Evolutionary conservation across 164 flowering plant species (phyloP).

Genomic region (Amborella trichopoda): DNA sequence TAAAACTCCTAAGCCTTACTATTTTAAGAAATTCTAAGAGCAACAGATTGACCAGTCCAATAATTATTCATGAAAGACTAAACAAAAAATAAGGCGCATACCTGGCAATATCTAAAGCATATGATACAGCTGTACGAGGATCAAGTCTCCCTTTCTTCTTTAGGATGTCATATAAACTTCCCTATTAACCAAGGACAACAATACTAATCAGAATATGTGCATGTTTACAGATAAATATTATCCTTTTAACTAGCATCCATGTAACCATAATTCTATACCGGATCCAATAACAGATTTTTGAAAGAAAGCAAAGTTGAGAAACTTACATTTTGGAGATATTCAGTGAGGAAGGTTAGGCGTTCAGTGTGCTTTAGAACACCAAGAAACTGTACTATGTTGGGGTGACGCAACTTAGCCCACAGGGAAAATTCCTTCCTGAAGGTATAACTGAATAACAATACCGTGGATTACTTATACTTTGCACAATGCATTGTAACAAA

Average conservation of each 20-base stretch:
- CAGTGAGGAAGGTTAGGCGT: slow-evolving; percentile 46
- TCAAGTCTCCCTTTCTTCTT: slow-evolving; percentile 43
- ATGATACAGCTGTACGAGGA: slow-evolving; percentile 33
- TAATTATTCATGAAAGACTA: background rate
- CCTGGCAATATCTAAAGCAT: slow-evolving; percentile 62
- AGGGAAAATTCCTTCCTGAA: slow-evolving; percentile 42
- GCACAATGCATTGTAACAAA: no score
- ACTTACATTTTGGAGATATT: slow-evolving; percentile 47
- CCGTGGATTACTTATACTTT: no score
- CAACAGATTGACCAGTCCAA: background rate
- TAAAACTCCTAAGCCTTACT: background rate
- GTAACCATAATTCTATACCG: no score
- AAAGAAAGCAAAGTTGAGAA: no score
- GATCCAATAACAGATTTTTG: no score
- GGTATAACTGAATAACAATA: slow-evolving; percentile 21
- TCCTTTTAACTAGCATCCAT: no score
- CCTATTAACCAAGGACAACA: slow-evolving; percentile 17
- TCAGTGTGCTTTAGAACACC: slow-evolving; percentile 40
- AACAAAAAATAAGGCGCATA: slow-evolving; percentile 5
- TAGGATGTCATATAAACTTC: slow-evolving; percentile 43
- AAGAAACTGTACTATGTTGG: slow-evolving; percentile 60
- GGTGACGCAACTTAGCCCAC: slow-evolving; percentile 56
- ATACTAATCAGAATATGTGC: slow-evolving; percentile 10
- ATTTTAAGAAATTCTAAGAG: background rate
- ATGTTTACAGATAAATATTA: no score